Base-by-base conservation (phyloP, 2,329 filamentous ascomycete genomes). In the Triangularia verruculosa region DNA sequence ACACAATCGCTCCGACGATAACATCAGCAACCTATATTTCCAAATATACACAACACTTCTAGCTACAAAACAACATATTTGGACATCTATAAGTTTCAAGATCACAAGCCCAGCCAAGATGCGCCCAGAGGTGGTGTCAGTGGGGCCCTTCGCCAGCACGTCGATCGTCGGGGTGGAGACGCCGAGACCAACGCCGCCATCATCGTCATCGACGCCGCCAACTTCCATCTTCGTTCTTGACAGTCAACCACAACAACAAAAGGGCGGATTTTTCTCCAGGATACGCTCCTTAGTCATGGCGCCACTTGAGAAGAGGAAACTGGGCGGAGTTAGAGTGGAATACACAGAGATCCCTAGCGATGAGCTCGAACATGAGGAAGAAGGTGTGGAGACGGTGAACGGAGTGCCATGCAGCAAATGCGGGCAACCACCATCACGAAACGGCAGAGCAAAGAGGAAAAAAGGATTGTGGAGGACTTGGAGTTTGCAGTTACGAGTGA, bases 311-410 rank as follows among this genome's bases (percentile, higher is more conserved):
- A 47, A 47, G n/a, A 47, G 39, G 39, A 20, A 47, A 3, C 1
- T 47, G 39, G 39, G 39, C 2, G 39, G 39, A 9, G 39, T 47
- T 9, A 20, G 3, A 8, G 39, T 47, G n/a, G 39, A 47, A 47
- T 47, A 47, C 39, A 47, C 39, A n/a, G 39, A 47, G n/a, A 47
- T 47, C 8, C 39, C 39, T 17, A 47, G 39, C 39, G 20, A 17
- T 17, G 39, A 47, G 11, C n/a, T 47, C 2, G 39, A 47, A 17
- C 39, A 47, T 8, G 39, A 47, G 11, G 39, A 47, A 9, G n/a
- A 39, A 43, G n/a, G 56, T 32, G 20, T 24, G 56, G 56, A 58
- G 56, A 27, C 52, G 52, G 22, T 25, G 22, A 58, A 58, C 32
- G 17, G 22, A 2, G 15, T 2, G n/a, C n/a, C 39, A 20, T 20